Evolutionary conservation across 1,284 basidiomycete species (phyloP).

Genomic region (Volvariella volvacea): DNA sequence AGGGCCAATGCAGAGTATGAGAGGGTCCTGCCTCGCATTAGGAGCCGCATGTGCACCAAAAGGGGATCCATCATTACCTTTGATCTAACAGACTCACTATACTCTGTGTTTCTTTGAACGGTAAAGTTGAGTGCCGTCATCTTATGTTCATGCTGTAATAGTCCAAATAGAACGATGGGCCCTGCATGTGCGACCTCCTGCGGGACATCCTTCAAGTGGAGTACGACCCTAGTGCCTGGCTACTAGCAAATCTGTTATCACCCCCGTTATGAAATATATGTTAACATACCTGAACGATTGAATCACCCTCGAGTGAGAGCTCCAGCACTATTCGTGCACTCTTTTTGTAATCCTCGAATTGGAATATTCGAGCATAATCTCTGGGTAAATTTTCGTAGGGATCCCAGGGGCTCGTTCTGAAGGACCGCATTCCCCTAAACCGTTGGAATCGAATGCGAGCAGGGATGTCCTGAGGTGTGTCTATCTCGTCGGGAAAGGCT

Average conservation of each 20-base stretch:
- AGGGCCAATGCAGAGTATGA: conserved; percentile 87
- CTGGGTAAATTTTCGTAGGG: conserved; percentile 93
- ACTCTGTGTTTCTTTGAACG: conserved; percentile 95
- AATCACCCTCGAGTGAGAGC: conserved; percentile 52
- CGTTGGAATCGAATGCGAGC: conserved; percentile 88
- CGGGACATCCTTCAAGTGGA: conserved; percentile 72
- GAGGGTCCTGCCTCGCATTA: conserved; percentile 56
- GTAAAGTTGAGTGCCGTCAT: conserved; percentile 91
- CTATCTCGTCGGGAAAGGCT: conserved; percentile 95
- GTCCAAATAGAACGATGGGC: conserved; percentile 75
- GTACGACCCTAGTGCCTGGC: conserved; percentile 76
- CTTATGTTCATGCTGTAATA: conserved; percentile 96
- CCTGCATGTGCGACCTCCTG: conserved; percentile 36
- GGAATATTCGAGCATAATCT: conserved; percentile 94
- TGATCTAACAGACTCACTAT: conserved; percentile 79
- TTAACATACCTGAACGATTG: conserved; percentile 54
- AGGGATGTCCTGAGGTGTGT: conserved; percentile 86
- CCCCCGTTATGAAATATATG: neutral
- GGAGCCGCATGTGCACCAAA: neutral
- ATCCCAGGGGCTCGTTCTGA: conserved; percentile 97
- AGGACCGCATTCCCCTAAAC: conserved; percentile 86
- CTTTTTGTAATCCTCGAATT: conserved; percentile 91
- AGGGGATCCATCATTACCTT: conserved; percentile 53
- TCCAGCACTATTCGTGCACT: conserved; percentile 75
- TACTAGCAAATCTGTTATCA: conserved; percentile 22